These are phyloP conservation scores for Lasiodiplodia citricola DNA, from an alignment of 2,329 filamentous ascomycete genomes.

Conservation along the genomic window DNA sequence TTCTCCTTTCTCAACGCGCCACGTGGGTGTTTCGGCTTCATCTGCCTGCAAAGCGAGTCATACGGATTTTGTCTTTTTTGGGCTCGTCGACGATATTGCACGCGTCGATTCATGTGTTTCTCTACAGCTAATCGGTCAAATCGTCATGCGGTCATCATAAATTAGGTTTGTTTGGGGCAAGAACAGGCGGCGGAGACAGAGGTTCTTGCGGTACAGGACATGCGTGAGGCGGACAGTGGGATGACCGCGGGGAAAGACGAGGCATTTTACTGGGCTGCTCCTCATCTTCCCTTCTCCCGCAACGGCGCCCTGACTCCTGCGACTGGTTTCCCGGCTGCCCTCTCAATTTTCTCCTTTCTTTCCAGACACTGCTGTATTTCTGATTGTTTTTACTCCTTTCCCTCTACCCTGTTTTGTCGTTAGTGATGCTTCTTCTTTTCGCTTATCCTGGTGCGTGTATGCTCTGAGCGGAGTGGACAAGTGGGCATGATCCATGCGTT, in stretches of 20 bases:
- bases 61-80: constrained; percentile 22
- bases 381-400: constrained; percentile 20
- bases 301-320: constrained; percentile 6
- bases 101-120: constrained; percentile 22
- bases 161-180: constrained; percentile 13
- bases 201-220: neutral
- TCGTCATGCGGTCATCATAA: constrained; percentile 23
- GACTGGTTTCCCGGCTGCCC: constrained; percentile 3
- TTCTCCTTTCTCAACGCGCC: constrained; percentile 22
- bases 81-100: constrained; percentile 19
- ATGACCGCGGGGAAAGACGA: constrained; percentile 10
- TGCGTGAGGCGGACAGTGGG: constrained; percentile 3
- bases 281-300: constrained; percentile 2
- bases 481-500: constrained; percentile 11
- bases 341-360: constrained; percentile 17
- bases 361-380: constrained; percentile 25
- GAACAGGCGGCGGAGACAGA: constrained; percentile 8
- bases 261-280: constrained; percentile 21
- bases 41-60: constrained; percentile 19
- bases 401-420: constrained; percentile 17
- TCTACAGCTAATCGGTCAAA: constrained; percentile 24
- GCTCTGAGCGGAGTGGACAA: constrained; percentile 21
- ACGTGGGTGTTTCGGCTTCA: constrained; percentile 23
- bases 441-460: constrained; percentile 19
- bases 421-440: constrained; percentile 10